These are phyloP conservation scores for Kluyveromyces marxianus DNA, from an alignment of 1,139 yeast species.

Conservation along the genomic window DNA sequence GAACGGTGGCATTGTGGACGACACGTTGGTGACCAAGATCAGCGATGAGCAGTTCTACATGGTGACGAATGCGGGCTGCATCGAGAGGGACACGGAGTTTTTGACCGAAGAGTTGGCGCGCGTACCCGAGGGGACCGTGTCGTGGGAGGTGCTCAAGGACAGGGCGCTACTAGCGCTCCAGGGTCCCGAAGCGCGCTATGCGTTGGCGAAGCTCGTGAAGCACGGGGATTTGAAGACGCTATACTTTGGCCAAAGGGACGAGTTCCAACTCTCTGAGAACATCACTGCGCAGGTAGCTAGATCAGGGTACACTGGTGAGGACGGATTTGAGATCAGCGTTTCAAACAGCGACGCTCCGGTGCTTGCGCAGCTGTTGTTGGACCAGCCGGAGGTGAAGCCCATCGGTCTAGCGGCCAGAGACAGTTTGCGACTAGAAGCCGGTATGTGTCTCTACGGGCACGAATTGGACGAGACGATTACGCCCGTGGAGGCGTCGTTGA, in stretches of 20 bases:
- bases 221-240: constrained; percentile 42
- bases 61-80: constrained; percentile 96
- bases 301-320: constrained; percentile 98
- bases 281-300: constrained; percentile 64
- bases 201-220: constrained; percentile 57
- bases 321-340: constrained; percentile 89
- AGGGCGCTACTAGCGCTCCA: constrained; percentile 84
- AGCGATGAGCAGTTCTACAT: constrained; percentile 71
- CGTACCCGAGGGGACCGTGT: constrained; percentile 20
- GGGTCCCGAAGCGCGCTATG: constrained; percentile 73
- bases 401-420: constrained; percentile 97
- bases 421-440: constrained; percentile 90
- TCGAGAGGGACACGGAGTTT: constrained; percentile 69
- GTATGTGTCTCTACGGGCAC: constrained; percentile 95
- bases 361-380: constrained; percentile 57
- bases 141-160: constrained; percentile 52
- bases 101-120: constrained; percentile 39
- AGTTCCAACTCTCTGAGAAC: constrained; percentile 40
- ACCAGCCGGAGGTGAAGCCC: constrained; percentile 57
- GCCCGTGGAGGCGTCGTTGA: constrained; percentile 81
- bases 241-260: constrained; percentile 68
- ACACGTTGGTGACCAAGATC: constrained; percentile 83
- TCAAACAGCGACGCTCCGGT: constrained; percentile 54
- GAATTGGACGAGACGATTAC: constrained; percentile 76
- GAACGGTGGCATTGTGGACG: constrained; percentile 77